Conservation (phyloP, 805 yeast species). For the Saccharomycopsis amapae region DNA sequence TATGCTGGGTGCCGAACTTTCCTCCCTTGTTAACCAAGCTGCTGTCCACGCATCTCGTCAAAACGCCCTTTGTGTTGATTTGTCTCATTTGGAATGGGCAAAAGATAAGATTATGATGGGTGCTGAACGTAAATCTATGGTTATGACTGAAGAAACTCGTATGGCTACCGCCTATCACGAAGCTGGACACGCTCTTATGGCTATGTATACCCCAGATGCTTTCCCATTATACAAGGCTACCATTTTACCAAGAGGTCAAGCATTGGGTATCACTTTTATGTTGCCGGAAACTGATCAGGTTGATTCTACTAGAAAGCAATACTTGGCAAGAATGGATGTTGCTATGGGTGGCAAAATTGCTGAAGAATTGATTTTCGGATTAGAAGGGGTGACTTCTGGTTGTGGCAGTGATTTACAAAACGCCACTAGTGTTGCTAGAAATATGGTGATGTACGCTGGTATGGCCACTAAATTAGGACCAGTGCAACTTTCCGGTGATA, state of each 20-base stretch:
- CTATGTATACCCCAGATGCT: constrained; percentile 89
- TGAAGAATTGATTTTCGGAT: constrained; percentile 87
- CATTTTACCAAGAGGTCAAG: constrained; percentile 92
- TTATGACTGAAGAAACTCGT: constrained; percentile 90
- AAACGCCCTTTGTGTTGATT: constrained; percentile 82
- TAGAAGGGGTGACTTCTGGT: constrained; percentile 89
- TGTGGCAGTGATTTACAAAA: constrained; percentile 85
- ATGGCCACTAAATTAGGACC: constrained; percentile 96
- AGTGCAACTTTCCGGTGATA: constrained; percentile 76
- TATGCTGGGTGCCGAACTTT: constrained; percentile 93
- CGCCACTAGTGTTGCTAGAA: constrained; percentile 90
- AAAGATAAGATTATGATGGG: constrained; percentile 97
- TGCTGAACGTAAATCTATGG: constrained; percentile 97
- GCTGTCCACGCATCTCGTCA: constrained; percentile 94
- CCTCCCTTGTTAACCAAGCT: constrained; percentile 95
- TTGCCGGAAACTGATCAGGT: constrained; percentile 97
- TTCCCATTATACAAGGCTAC: constrained; percentile 96
- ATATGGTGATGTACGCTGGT: constrained; percentile 95
- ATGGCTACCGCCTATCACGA: constrained; percentile 96
- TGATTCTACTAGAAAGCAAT: constrained; percentile 83
- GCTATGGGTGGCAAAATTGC: constrained; percentile 99
- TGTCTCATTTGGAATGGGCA: constrained; percentile 97
- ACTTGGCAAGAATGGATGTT: constrained; percentile 87
- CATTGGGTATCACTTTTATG: constrained; percentile 94
- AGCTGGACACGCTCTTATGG: constrained; percentile 99